A percentile compares a stretch with the other conserved stretches of the same genome.
Conservation (phyloP, 345 rosid species). For the Dipteronia sinensis region DNA sequence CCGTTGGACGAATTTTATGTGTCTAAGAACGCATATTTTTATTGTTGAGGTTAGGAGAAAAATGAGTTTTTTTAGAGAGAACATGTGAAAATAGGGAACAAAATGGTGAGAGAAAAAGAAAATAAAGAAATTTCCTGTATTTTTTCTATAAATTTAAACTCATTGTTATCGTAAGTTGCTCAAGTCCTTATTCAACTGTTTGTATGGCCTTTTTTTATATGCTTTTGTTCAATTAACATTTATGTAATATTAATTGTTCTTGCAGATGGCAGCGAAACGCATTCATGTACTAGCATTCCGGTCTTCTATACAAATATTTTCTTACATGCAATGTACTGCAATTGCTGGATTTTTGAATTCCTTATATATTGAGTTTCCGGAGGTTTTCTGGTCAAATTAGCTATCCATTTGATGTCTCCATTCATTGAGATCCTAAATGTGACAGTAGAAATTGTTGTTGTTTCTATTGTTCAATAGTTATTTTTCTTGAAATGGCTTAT, state of each 20-base stretch:
- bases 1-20: too few species aligned
- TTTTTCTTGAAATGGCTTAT: too few species aligned
- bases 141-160: conserved; percentile 8
- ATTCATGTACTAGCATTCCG: conserved; percentile 76
- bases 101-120: too few species aligned
- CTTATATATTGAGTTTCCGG: background rate
- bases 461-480: background rate
- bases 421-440: background rate
- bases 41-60: too few species aligned
- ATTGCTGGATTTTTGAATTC: background rate
- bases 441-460: background rate
- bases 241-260: background rate
- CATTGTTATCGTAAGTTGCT: conserved; percentile 74
- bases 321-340: background rate
- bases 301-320: background rate
- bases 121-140: too few species aligned
- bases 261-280: conserved; percentile 97
- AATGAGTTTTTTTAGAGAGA: too few species aligned
- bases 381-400: background rate
- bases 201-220: background rate
- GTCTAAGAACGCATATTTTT: too few species aligned
- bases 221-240: conserved; percentile 16
- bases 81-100: too few species aligned
- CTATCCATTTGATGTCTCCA: background rate
- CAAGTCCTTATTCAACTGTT: background rate